These are phyloP conservation scores for Byssoonygena ceratinophila DNA, from an alignment of 2,329 filamentous ascomycete species.

Conservation along the genomic window DNA sequence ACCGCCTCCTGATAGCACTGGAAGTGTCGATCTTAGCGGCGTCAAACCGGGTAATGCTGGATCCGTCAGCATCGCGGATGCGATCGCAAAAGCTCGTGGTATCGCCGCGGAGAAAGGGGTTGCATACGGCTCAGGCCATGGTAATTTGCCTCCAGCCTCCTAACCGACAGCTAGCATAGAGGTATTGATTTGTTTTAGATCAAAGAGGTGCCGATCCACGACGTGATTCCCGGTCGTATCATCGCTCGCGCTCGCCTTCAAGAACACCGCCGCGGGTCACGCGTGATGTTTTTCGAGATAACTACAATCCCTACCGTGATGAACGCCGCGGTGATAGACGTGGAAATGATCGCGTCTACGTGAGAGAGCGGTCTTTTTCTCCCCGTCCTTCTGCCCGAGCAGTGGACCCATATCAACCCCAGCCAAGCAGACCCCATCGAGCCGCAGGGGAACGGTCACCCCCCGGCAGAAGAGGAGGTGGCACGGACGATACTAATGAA, in stretches of 20 bases:
- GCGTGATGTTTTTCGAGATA: constrained; percentile 62
- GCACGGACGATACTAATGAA: constrained; percentile 60
- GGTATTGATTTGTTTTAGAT: constrained; percentile 2
- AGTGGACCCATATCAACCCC: constrained; percentile 49
- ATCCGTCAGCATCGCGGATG: constrained; percentile 71
- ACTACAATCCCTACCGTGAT: constrained; percentile 73
- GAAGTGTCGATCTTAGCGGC: constrained; percentile 66
- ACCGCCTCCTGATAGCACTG: constrained; percentile 43
- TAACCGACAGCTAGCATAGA: background rate
- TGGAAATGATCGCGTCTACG: constrained; percentile 46
- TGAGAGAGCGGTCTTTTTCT: constrained; percentile 61
- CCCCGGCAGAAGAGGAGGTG: constrained; percentile 33
- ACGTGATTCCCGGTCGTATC: constrained; percentile 45
- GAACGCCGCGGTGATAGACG: constrained; percentile 60
- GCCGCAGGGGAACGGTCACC: constrained; percentile 50
- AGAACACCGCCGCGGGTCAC: constrained; percentile 58
- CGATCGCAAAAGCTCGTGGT: constrained; percentile 72
- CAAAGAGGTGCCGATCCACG: constrained; percentile 26
- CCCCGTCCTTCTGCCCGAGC: constrained; percentile 48
- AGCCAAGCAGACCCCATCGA: constrained; percentile 40
- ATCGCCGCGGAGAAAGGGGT: constrained; percentile 72
- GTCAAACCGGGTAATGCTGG: constrained; percentile 72
- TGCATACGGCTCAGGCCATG: constrained; percentile 34
- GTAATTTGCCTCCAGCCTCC: constrained; percentile 16
- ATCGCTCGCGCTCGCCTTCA: constrained; percentile 44